Evolutionary conservation across 805 yeast genomes (phyloP).

Genomic region (Priceomyces fermenticarens): DNA sequence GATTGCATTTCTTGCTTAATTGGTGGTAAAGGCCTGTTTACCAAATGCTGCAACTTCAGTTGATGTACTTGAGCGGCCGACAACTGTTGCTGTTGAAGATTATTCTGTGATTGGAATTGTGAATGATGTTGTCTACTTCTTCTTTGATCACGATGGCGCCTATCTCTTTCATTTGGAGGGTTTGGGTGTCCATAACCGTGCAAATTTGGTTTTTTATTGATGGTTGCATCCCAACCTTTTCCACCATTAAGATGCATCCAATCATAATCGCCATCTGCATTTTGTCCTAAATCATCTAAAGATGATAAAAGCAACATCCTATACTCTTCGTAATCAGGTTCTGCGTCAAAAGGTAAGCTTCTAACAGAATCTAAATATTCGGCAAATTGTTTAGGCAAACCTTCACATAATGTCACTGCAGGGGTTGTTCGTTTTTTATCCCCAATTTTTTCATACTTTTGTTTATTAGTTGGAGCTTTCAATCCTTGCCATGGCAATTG

Average conservation of each 20-base stretch:
- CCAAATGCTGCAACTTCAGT: constrained; percentile 47
- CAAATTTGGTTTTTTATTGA: constrained; percentile 74
- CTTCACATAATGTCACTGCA: constrained; percentile 58
- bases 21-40: constrained; percentile 47
- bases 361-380: constrained; percentile 70
- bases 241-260: constrained; percentile 82
- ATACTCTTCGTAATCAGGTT: constrained; percentile 72
- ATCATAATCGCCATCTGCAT: constrained; percentile 69
- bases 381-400: constrained; percentile 70
- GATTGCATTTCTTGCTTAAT: constrained; percentile 40
- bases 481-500: constrained; percentile 89
- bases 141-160: constrained; percentile 47
- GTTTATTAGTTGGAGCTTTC: constrained; percentile 81
- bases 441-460: constrained; percentile 81
- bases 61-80: constrained; percentile 48
- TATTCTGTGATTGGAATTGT: constrained; percentile 18
- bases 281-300: constrained; percentile 54
- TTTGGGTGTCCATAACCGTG: constrained; percentile 80
- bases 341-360: constrained; percentile 69
- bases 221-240: constrained; percentile 74
- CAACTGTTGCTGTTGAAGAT: constrained; percentile 30
- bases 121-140: constrained; percentile 38
- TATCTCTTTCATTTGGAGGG: constrained; percentile 48
- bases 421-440: constrained; percentile 72
- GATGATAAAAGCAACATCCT: constrained; percentile 59